Percentiles rank a stretch among this genome's conserved stretches.
Evolutionary conservation across 2,329 filamentous ascomycete genomes (phyloP).

Genomic region (Cladosporium sp.): DNA sequence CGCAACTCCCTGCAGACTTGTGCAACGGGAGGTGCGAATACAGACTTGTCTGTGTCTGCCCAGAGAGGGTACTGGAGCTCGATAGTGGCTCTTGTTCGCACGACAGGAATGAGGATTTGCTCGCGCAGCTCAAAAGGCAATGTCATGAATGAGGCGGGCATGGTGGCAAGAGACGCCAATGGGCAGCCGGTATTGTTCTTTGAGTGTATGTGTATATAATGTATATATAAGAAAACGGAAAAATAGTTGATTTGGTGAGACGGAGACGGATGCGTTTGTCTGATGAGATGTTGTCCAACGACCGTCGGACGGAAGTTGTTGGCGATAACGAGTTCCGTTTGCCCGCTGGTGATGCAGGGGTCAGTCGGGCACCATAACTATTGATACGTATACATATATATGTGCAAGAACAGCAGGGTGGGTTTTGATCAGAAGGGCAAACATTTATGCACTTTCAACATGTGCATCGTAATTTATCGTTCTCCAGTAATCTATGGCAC

Average conservation of each 20-base stretch:
- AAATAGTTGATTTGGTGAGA: neutral
- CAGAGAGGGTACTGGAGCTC: slow-evolving; percentile 31
- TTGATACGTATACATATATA: too few relatives aligned
- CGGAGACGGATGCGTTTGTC: neutral
- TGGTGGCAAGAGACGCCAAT: neutral
- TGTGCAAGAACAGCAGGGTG: neutral
- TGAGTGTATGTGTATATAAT: slow-evolving; percentile 7
- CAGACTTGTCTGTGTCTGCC: slow-evolving; percentile 25
- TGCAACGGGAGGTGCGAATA: slow-evolving; percentile 27
- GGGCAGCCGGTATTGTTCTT: too few relatives aligned
- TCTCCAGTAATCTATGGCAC: neutral
- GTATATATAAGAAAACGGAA: neutral
- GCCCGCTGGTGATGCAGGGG: neutral
- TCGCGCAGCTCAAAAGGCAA: slow-evolving; percentile 29
- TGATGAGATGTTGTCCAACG: neutral
- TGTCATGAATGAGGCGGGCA: slow-evolving; percentile 23
- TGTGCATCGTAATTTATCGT: neutral
- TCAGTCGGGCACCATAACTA: too few relatives aligned
- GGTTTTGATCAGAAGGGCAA: too few relatives aligned
- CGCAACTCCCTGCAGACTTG: slow-evolving; percentile 26
- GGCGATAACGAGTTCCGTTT: neutral
- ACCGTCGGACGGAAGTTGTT: neutral
- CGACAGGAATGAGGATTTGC: slow-evolving; percentile 24
- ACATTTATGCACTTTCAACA: neutral
- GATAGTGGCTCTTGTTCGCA: slow-evolving; percentile 26